Evolutionary conservation across 2,329 filamentous ascomycete genomes (phyloP), one percentile per base, ranked within the genome.

Genomic region (Sporothrix schenckii): DNA sequence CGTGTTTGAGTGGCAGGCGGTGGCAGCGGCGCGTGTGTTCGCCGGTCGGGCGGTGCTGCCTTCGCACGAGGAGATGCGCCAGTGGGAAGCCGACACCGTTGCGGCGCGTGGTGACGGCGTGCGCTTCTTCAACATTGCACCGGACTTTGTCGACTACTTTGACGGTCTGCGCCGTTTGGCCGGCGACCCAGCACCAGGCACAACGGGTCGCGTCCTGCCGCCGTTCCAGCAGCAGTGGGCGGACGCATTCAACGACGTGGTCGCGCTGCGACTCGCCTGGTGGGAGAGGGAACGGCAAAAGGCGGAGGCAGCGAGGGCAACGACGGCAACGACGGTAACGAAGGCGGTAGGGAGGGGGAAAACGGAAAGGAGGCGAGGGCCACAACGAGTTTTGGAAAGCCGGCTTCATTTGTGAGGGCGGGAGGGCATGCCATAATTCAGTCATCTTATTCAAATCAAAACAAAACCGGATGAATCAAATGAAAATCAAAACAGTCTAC

Each of bases 71-170:
- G 85, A 85, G 69, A 86, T 87, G 80, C 75, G 79, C 47, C 76
- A 74, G 24, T 91, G 88, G 89, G 88, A 91, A 74, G 74, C 76
- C 2, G 83, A 88, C 2, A 80, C 88, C 0, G 83, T 90, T 13
- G 78, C 78, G 9, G 53, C 11, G 9, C 84, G 81, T 58, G 88
- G 88, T 0, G 88, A 90, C 72, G 86, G 87, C 0, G 78, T 83
- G 0, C 81, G 80, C 2, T 91, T 91, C 73, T 81, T 83, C 0
- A 79, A 87, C 1, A 77, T 91, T 11, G 85, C 84, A 71, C 88
- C 88, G 0, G 83, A 90, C 41, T 90, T 91, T 75, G 85, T 88
- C 72, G 83, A 86, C 16, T 91, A 91, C 75, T 91, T 91, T 73
- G 87, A 91, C 76, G 80, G 79, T 0, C 72, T 89, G 19, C 80